Conservation (phyloP, 768 basidiomycete species). For the Hypholoma sublateritium region DNA sequence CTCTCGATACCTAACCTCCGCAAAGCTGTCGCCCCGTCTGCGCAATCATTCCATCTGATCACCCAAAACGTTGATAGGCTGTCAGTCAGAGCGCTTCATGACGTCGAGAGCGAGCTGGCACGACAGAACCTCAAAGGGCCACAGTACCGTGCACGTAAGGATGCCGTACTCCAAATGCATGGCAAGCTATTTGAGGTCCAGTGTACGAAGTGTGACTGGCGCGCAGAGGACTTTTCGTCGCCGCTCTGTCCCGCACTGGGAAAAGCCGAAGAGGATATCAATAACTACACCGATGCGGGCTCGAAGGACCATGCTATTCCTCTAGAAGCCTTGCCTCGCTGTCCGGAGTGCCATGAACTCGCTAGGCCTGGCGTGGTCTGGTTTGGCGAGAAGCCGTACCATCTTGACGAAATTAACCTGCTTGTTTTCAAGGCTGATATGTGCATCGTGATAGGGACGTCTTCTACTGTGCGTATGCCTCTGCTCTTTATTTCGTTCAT, state of each 20-base stretch:
- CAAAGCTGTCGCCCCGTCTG: slow-evolving; percentile 27
- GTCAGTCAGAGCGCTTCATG: slow-evolving; percentile 28
- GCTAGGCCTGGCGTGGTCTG: slow-evolving; percentile 41
- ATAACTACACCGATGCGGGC: slow-evolving; percentile 1
- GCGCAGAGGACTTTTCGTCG: slow-evolving; percentile 4
- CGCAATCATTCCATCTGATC: slow-evolving; percentile 26
- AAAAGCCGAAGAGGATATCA: background rate
- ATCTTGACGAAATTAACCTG: slow-evolving; percentile 29
- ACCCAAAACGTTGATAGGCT: slow-evolving; percentile 50
- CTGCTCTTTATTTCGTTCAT: background rate
- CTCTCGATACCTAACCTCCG: slow-evolving; percentile 30
- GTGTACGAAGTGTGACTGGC: slow-evolving; percentile 21
- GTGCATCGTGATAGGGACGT: slow-evolving; percentile 37
- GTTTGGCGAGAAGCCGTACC: slow-evolving; percentile 38
- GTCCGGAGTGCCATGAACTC: slow-evolving; percentile 24
- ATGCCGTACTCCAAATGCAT: slow-evolving; percentile 46
- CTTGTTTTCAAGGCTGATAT: slow-evolving; percentile 10
- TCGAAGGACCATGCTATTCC: slow-evolving; percentile 5
- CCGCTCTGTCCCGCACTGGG: slow-evolving; percentile 7
- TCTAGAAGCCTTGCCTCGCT: background rate
- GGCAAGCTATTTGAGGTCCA: slow-evolving; percentile 44
- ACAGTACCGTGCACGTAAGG: background rate
- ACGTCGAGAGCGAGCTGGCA: slow-evolving; percentile 7
- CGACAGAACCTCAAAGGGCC: background rate
- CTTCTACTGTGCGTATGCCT: slow-evolving; percentile 27